Evolutionary conservation across 2,329 filamentous ascomycete genomes (phyloP).

Genomic region (Calonectria fujianensis): DNA sequence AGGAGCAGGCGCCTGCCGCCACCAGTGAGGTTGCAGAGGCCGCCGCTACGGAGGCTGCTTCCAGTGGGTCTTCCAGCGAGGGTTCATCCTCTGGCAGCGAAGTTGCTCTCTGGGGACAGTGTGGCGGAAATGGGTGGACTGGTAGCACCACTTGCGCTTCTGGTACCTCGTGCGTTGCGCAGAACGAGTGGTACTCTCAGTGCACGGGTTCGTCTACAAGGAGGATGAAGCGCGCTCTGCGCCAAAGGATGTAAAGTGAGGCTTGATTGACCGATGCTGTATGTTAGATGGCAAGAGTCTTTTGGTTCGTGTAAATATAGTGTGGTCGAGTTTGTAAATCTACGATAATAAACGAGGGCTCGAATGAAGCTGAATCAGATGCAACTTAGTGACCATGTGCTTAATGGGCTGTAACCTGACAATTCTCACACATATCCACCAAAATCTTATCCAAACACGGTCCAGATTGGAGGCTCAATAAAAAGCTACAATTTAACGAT

Average conservation of each 20-base stretch:
- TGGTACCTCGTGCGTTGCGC: constrained; percentile 51
- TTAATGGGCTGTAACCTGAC: background rate
- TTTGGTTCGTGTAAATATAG: constrained; percentile 32
- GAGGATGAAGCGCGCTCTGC: constrained; percentile 33
- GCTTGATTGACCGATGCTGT: background rate
- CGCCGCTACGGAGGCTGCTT: constrained; percentile 22
- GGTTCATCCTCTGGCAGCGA: constrained; percentile 24
- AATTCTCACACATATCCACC: background rate
- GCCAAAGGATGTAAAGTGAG: constrained; percentile 9
- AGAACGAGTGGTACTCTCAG: constrained; percentile 57
- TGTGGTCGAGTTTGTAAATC: constrained; percentile 20
- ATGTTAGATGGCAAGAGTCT: background rate
- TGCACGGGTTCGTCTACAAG: constrained; percentile 45
- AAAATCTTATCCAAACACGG: background rate
- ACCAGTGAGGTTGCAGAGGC: constrained; percentile 14
- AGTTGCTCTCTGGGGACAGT: constrained; percentile 50
- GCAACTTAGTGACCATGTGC: background rate
- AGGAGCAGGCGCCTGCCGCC: background rate
- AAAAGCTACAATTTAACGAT: background rate
- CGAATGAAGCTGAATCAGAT: background rate
- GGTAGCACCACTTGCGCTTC: constrained; percentile 52
- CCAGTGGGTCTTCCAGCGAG: constrained; percentile 2
- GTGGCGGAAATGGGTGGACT: constrained; percentile 52
- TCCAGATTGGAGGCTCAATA: background rate
- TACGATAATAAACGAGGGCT: constrained; percentile 15